A percentile compares a stretch with the other conserved stretches of the same genome.
phyloP scores from a whole-genome alignment of 495 filamentous ascomycete species.

The Neurospora discreta region DNA sequence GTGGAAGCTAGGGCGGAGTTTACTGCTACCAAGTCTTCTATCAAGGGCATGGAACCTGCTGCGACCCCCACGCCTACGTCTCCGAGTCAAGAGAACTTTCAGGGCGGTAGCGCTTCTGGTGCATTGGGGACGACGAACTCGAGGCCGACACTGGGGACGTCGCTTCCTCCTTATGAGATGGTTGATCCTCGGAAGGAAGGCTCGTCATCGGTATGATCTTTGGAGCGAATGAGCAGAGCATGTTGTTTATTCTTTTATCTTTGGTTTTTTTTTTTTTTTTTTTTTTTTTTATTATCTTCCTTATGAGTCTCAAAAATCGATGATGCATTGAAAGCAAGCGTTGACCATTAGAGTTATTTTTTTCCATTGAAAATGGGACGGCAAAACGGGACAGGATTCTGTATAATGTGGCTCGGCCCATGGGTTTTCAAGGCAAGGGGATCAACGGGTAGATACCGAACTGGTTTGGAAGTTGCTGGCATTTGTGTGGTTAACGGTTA shows the following conservation, averaged over 20 bases:
- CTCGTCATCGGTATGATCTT: background rate
- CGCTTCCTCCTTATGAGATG: background rate
- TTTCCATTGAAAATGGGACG: too few relatives aligned
- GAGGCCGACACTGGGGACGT: background rate
- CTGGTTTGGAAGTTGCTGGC: background rate
- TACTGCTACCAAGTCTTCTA: background rate
- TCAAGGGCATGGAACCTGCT: background rate
- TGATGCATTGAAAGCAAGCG: background rate
- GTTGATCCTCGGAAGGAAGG: background rate
- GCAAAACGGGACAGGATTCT: background rate
- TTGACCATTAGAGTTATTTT: background rate
- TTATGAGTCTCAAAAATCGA: background rate
- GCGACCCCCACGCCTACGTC: background rate
- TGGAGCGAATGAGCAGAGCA: background rate
- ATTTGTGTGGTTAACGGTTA: background rate
- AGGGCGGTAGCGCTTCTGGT: background rate
- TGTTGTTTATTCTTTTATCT: background rate
- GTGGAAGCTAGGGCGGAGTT: conserved; percentile 36
- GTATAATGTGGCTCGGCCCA: background rate
- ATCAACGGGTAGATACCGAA: background rate
- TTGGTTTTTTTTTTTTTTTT: too few relatives aligned
- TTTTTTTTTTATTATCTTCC: background rate
- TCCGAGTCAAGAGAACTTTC: background rate
- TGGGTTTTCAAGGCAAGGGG: background rate
- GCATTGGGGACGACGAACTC: background rate